Base-by-base conservation (phyloP, 805 yeast genomes). In the Teunomyces barrocoloradensis region DNA sequence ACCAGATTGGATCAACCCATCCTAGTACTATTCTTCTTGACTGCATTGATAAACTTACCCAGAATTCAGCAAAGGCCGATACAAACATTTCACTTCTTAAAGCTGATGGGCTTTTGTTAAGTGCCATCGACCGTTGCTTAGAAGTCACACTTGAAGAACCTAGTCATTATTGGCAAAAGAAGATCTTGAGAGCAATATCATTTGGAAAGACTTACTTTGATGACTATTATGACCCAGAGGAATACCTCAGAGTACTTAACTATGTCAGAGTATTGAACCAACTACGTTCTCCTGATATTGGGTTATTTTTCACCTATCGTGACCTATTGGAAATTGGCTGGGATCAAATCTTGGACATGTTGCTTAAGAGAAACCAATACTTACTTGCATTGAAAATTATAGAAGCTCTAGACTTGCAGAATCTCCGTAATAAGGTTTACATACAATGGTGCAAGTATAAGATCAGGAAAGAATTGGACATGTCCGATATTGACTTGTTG, bases 1-100 rank as follows among this genome's bases (percentile, higher is more conserved):
- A 89, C 64, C 80, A 79, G 57, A 80, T 91, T 42, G 99, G 98
- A 0, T 89, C 97, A 0, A 78, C 88, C 0, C 78, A 87, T 29
- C 87, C 97, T 1, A 77, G 94, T 28, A 89, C 96, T 1, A 85
- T 92, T 20, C 68, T 94, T 29, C 67, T 89, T 6, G 97, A 91
- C 65, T 86, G 96, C 6, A 60, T 71, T n/a, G 75, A 71, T 43
- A 69, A 86, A 49, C 68, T 89, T 6, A 79, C 81, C 11, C 68
- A 69, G 34, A 84, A 85, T 53, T 80, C 94, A 0, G 89, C 96
- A 0, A 84, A 85, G 56, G 92, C 96, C 0, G 88, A 87, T 58
- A 89, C 87, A 49, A 87, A 85, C 51, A 71, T 91, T 29, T 78
- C 64, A 61, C 80, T 48, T 72, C 84, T 52, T 67, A 80, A 52